A percentile compares a stretch with the other conserved stretches of the same genome.
Evolutionary conservation across 2,329 filamentous ascomycete species (phyloP).

Genomic region (Diaporthe sp.): DNA sequence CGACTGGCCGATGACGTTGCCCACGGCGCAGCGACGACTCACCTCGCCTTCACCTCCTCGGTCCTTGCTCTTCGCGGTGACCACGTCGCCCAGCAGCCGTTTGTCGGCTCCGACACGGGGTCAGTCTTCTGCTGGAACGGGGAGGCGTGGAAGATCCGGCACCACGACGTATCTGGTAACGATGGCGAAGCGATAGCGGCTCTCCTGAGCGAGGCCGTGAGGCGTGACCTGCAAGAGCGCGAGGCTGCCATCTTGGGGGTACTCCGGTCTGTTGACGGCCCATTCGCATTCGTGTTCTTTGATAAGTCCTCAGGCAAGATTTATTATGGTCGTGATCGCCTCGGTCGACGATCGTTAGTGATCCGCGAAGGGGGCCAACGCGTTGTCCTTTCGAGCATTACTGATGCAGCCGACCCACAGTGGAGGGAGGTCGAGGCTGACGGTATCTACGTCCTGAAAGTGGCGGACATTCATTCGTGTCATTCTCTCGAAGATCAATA

Average conservation of each 20-base stretch:
- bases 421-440: conserved; percentile 89
- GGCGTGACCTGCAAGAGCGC: conserved; percentile 36
- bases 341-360: conserved; percentile 87
- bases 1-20: conserved; percentile 39
- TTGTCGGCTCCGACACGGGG: conserved; percentile 64
- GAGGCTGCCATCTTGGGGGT: conserved; percentile 57
- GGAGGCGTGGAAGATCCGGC: conserved; percentile 85
- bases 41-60: conserved; percentile 79
- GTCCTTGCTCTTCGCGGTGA: conserved; percentile 91
- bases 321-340: conserved; percentile 87
- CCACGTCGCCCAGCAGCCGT: conserved; percentile 77
- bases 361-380: conserved; percentile 56
- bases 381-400: conserved; percentile 77
- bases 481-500: neutral
- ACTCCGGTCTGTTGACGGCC: conserved; percentile 76
- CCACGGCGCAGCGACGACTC: conserved; percentile 45
- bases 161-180: conserved; percentile 72
- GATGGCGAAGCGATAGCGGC: conserved; percentile 79
- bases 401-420: conserved; percentile 59
- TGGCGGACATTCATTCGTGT: conserved; percentile 45
- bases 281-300: conserved; percentile 90
- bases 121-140: conserved; percentile 96
- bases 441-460: conserved; percentile 77
- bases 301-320: conserved; percentile 71
- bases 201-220: conserved; percentile 60